Percentiles rank a stretch among this genome's conserved stretches.
Conservation (phyloP, 2,329 filamentous ascomycete genomes). For the Penicillium psychrosexuale region DNA sequence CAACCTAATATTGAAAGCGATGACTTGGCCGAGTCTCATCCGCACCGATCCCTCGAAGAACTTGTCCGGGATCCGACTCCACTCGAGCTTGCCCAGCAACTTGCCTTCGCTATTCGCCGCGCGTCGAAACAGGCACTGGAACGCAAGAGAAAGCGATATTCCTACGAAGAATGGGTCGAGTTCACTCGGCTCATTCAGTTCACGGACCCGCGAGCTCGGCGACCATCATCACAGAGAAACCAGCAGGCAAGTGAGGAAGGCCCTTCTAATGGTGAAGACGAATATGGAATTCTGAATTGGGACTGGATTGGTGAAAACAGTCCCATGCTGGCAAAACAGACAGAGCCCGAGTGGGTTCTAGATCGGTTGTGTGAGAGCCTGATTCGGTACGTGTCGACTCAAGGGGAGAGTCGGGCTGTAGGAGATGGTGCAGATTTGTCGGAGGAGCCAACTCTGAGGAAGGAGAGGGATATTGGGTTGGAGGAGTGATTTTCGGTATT, state of each 20-base stretch:
- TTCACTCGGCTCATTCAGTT: slow-evolving; percentile 72
- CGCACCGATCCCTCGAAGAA: slow-evolving; percentile 41
- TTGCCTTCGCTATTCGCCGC: slow-evolving; percentile 68
- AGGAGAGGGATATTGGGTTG: slow-evolving; percentile 26
- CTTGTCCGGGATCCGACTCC: slow-evolving; percentile 49
- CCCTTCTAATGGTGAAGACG: slow-evolving; percentile 46
- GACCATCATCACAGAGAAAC: background rate
- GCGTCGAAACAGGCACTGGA: slow-evolving; percentile 62
- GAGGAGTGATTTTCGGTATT: slow-evolving; percentile 5
- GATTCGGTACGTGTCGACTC: slow-evolving; percentile 42
- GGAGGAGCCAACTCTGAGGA: slow-evolving; percentile 22
- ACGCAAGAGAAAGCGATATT: slow-evolving; percentile 62
- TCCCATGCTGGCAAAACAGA: slow-evolving; percentile 61
- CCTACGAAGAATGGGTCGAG: slow-evolving; percentile 82
- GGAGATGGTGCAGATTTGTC: background rate
- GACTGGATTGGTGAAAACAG: slow-evolving; percentile 70
- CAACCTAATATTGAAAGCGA: background rate
- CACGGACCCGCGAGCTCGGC: slow-evolving; percentile 35
- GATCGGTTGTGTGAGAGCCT: slow-evolving; percentile 65
- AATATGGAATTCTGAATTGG: slow-evolving; percentile 63
- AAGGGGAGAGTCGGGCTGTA: slow-evolving; percentile 13
- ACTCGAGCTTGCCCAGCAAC: slow-evolving; percentile 57
- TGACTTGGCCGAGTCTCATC: slow-evolving; percentile 1
- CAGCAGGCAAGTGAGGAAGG: slow-evolving; percentile 5
- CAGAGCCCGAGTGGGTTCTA: slow-evolving; percentile 65